Base-by-base conservation (phyloP, 106 monocot species). In the Iris macrosiphon region DNA sequence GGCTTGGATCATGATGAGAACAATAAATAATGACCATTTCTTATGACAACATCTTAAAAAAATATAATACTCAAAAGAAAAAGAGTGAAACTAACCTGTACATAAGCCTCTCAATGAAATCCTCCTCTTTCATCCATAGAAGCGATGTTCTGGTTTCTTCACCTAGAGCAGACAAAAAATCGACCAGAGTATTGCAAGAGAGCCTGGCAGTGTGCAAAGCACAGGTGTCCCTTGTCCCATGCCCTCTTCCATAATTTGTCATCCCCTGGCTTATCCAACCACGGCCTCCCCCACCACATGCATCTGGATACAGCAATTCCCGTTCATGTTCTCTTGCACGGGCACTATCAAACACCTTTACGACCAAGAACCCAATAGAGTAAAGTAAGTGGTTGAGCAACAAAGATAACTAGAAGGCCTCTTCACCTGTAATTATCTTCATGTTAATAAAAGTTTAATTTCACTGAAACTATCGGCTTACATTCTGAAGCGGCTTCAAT, bases 221-320 rank as follows among this genome's bases (percentile, higher is more conserved):
- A 86, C 96, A 96, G 8, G 85, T 75, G 70, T 96, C 96, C 59
- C 96, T 73, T 21, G 65, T 77, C 18, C 89, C 89, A 70, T 89
- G 85, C 13, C 70, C 85, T 64, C 85, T 74, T 8, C 89, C 85
- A 70, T 83, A 89, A 60, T 59, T 82, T 51, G 77, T 68, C 52
- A 86, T 65, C 25, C 82, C 85, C 75, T 90, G 96, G 64, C 96
- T 90, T 60, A 96, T 96, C 96, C 96, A 96, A 2, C 96, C 90
- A 52, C 96, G 79, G 32, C 85, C 96, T 63, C 79, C 82, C 7
- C 85, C 96, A 52, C 96, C 96, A 77, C 96, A 96, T 10, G 96
- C 96, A 72, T 96, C 90, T 82, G 96, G 96, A 60, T 85, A 96
- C 20, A 85, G 72, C 70, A 96, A 59, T 60, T 96, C 96, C 6